Evolutionary conservation across 2,329 filamentous ascomycete genomes (phyloP).

Genomic region (Cordyceps tenuipes): DNA sequence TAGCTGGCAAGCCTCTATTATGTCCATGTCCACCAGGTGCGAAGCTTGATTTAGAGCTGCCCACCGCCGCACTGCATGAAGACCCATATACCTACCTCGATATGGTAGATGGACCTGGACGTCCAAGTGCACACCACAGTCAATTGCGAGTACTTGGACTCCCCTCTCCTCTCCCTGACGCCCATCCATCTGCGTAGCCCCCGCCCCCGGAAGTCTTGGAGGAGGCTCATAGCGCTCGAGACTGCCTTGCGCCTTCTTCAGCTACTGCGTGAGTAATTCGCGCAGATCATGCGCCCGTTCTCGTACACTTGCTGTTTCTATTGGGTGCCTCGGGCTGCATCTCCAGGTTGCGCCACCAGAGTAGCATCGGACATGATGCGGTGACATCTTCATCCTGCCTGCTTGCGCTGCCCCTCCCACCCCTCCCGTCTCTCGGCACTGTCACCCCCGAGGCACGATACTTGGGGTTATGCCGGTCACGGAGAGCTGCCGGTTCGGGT

Average conservation of each 20-base stretch:
- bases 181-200: background rate
- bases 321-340: background rate
- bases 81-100: background rate
- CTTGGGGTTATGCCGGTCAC: background rate
- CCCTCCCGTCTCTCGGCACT: background rate
- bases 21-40: background rate
- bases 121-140: background rate
- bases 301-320: background rate
- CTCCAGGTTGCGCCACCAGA: background rate
- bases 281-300: constrained; percentile 4
- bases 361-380: background rate
- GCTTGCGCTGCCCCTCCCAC: background rate
- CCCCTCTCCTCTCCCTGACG: background rate
- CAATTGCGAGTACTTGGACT: background rate
- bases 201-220: background rate
- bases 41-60: background rate
- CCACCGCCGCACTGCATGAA: background rate
- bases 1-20: background rate
- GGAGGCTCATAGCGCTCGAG: background rate
- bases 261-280: background rate
- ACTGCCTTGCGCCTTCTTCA: background rate
- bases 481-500: background rate
- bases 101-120: background rate
- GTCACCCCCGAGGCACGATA: background rate
- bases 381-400: background rate